Percentiles rank a stretch among this genome's conserved stretches.
phyloP scores from a whole-genome alignment of 495 filamentous ascomycete species.

The Trypethelium eluteriae region DNA sequence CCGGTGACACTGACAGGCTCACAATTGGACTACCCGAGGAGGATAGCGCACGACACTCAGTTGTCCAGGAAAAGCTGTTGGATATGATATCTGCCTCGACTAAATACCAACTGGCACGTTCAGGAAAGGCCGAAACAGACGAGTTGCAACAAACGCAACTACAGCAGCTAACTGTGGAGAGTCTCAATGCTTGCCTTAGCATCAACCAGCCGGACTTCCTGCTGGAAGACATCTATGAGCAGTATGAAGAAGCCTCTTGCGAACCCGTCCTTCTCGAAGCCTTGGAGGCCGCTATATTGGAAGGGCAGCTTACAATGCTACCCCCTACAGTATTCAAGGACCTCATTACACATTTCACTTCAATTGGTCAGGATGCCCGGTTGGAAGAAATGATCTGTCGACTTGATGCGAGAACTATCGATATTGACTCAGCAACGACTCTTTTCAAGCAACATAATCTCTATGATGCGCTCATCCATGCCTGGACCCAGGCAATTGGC shows the following conservation, averaged over 20 bases:
- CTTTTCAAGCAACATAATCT: constrained; percentile 85
- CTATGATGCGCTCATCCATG: constrained; percentile 92
- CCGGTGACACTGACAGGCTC: constrained; percentile 78
- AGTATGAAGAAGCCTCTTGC: constrained; percentile 69
- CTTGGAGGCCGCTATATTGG: constrained; percentile 76
- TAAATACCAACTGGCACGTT: constrained; percentile 70
- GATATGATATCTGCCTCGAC: constrained; percentile 94
- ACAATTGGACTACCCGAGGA: constrained; percentile 92
- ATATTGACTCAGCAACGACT: constrained; percentile 84
- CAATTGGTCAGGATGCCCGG: constrained; percentile 58
- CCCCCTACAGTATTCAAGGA: constrained; percentile 82
- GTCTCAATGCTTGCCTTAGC: constrained; percentile 71
- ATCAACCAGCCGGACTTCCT: constrained; percentile 72
- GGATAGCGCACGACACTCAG: constrained; percentile 59
- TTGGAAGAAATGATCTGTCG: constrained; percentile 95
- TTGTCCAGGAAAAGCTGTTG: constrained; percentile 81
- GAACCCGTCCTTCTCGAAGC: constrained; percentile 76
- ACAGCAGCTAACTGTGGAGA: constrained; percentile 70
- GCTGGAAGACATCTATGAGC: constrained; percentile 83
- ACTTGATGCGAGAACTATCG: constrained; percentile 81
- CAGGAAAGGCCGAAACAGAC: constrained; percentile 45
- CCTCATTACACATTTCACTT: constrained; percentile 71
- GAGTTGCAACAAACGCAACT: constrained; percentile 32
- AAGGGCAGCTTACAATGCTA: constrained; percentile 62
- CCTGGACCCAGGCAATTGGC: constrained; percentile 83